A percentile compares a stretch with the other conserved stretches of the same genome.
Evolutionary conservation across 805 yeast species (phyloP).

Genomic region (Lipomyces anomalus): DNA sequence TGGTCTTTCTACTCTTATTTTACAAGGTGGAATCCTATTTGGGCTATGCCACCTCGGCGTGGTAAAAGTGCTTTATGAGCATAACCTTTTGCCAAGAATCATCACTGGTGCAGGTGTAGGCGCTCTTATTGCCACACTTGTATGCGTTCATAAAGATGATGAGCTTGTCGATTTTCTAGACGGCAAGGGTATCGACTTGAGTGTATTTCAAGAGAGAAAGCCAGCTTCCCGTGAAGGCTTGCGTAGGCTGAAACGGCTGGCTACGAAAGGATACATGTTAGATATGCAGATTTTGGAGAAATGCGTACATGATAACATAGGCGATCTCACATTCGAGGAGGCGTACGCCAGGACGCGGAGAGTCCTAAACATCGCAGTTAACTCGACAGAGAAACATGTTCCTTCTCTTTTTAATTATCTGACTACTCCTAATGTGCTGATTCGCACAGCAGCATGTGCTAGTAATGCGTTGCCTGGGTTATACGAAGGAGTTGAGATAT

Average conservation of each 20-base stretch:
- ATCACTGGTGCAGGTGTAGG: slow-evolving; percentile 93
- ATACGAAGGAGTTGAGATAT: slow-evolving; percentile 55
- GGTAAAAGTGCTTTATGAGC: slow-evolving; percentile 70
- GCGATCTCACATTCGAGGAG: slow-evolving; percentile 87
- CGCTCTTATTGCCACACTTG: slow-evolving; percentile 82
- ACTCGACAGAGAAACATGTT: slow-evolving; percentile 61
- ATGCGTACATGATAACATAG: slow-evolving; percentile 69
- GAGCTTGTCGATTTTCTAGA: slow-evolving; percentile 47
- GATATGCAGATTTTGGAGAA: slow-evolving; percentile 75
- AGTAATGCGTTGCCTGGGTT: slow-evolving; percentile 55
- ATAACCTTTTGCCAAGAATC: slow-evolving; percentile 73
- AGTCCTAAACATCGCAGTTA: slow-evolving; percentile 75
- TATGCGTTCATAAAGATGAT: slow-evolving; percentile 64
- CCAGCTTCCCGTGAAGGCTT: slow-evolving; percentile 4
- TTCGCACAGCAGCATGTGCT: slow-evolving; percentile 86
- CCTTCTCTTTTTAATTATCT: slow-evolving; percentile 65
- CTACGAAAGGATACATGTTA: slow-evolving; percentile 77
- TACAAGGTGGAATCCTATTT: slow-evolving; percentile 93
- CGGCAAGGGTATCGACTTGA: slow-evolving; percentile 16
- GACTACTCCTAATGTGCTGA: slow-evolving; percentile 86
- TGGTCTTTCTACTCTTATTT: slow-evolving; percentile 83
- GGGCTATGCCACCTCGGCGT: slow-evolving; percentile 94
- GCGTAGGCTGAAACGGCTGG: slow-evolving; percentile 49
- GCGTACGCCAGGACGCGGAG: slow-evolving; percentile 75
- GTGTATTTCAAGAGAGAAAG: slow-evolving; percentile 7